Base-by-base conservation (phyloP, 1,139 yeast genomes). In the Insectozyma bohioensis region DNA sequence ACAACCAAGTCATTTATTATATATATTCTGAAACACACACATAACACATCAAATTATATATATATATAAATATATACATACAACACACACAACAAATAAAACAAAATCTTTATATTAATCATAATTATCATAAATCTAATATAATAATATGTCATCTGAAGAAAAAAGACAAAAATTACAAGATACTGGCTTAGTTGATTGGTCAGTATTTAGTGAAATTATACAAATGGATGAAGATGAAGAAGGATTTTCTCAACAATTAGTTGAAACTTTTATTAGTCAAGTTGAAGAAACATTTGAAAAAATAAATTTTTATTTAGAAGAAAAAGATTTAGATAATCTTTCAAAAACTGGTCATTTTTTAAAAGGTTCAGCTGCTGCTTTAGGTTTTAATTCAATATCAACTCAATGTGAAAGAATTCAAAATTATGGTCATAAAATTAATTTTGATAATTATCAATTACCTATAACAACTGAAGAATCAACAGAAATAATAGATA, bases 141-240 rank as follows among this genome's bases (percentile, higher is more conserved):
- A 18, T 18, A 7, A 63, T 63, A 7, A 22, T 22, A 10, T 12
- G 11, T 22, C 6, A 72, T 42, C 61, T n/a, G 70, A 63, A 41
- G 61, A 56, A 12, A 58, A 56, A 37, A 59, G 54, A 39, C 58
- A 52, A 41, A 54, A 56, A 37, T 61, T 70, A 40, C 72, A 68
- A 45, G 68, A 62, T 24, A 59, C 77, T 16, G 94, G 86, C 24
- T 68, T 86, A 45, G 82, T 92, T 38, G 92, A 88, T 54, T 87
- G 95, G 96, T 67, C 75, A 30, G 94, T 88, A 18, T 84, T 94
- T 54, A 78, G 83, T 36, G 98, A 92, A 64, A 72, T 92, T 38
- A 75, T 88, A 34, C 84, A 87, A 36, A 90, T 92, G 97, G 97
- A 92, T 58, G 90, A 83, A 49, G 92, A 84, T 47, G 96, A 86